Conservation (phyloP, 2,329 filamentous ascomycete species). For the Zymoseptoria ardabiliae region DNA sequence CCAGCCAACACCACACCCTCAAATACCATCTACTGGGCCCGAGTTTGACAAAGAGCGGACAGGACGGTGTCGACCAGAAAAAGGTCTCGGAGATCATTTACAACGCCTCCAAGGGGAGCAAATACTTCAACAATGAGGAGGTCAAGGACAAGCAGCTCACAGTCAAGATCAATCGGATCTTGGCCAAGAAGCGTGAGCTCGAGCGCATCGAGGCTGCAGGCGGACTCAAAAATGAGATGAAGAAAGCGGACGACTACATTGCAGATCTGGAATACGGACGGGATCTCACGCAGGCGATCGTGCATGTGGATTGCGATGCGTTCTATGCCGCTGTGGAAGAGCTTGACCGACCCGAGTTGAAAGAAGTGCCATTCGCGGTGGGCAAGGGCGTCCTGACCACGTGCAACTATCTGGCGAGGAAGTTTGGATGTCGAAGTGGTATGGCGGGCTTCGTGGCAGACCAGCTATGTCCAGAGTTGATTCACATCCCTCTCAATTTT, state of each 20-base stretch:
- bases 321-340: slow-evolving; percentile 94
- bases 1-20: slow-evolving; percentile 54
- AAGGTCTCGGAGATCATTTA: slow-evolving; percentile 97
- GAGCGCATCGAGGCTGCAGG: slow-evolving; percentile 57
- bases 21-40: slow-evolving; percentile 88
- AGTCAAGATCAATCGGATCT: slow-evolving; percentile 72
- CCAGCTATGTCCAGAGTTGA: slow-evolving; percentile 81
- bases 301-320: slow-evolving; percentile 94
- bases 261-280: slow-evolving; percentile 68
- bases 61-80: slow-evolving; percentile 85
- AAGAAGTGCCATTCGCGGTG: slow-evolving; percentile 82
- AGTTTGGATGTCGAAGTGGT: slow-evolving; percentile 83
- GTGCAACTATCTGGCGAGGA: slow-evolving; percentile 82
- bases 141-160: slow-evolving; percentile 73
- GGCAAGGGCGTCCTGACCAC: slow-evolving; percentile 65
- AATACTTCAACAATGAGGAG: slow-evolving; percentile 91
- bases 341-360: slow-evolving; percentile 67
- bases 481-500: slow-evolving; percentile 78
- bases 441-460: slow-evolving; percentile 96
- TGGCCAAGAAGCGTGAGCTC: slow-evolving; percentile 66
- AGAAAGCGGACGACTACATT: slow-evolving; percentile 73
- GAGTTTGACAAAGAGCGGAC: slow-evolving; percentile 86
- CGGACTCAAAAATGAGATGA: slow-evolving; percentile 59
- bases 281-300: slow-evolving; percentile 75
- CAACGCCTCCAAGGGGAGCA: slow-evolving; percentile 90